Evolutionary conservation across 345 rosid genomes (phyloP).

Genomic region (Gynandropsis gynandra): DNA sequence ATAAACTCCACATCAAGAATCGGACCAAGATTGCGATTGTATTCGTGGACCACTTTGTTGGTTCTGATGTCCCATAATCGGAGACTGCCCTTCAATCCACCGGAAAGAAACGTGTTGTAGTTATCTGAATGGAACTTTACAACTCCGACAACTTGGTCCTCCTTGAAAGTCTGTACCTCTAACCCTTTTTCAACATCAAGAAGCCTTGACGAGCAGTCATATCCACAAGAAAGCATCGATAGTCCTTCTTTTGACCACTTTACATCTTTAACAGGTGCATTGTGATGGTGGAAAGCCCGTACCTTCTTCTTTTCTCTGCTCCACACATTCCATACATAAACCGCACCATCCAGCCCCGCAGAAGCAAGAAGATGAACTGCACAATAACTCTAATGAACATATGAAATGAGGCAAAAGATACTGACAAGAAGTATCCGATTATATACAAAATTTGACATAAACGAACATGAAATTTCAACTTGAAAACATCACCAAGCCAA

Average conservation of each 20-base stretch:
- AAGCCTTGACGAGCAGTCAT: slow-evolving; percentile 60
- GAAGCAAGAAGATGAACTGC: slow-evolving; percentile 94
- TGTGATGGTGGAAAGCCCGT: slow-evolving; percentile 45
- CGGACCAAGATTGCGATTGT: slow-evolving; percentile 49
- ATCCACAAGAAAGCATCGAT: slow-evolving; percentile 71
- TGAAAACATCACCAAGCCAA: no score
- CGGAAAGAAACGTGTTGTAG: slow-evolving; percentile 66
- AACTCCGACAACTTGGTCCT: slow-evolving; percentile 61
- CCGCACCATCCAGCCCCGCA: slow-evolving; percentile 67
- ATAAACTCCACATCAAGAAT: slow-evolving; percentile 80
- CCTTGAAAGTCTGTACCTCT: slow-evolving; percentile 52
- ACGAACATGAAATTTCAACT: not conserved
- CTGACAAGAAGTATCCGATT: not conserved
- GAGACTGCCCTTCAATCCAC: slow-evolving; percentile 66
- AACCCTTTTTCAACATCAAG: slow-evolving; percentile 69
- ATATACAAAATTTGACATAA: not conserved
- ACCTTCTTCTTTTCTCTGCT: slow-evolving; percentile 52
- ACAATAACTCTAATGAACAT: slow-evolving; percentile 43
- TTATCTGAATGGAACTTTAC: slow-evolving; percentile 60
- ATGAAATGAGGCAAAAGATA: slow-evolving; percentile 32
- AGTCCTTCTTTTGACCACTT: slow-evolving; percentile 57
- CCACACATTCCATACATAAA: slow-evolving; percentile 80
- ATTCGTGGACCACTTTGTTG: slow-evolving; percentile 49
- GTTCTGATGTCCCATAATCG: slow-evolving; percentile 77
- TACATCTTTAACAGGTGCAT: slow-evolving; percentile 67